Evolutionary conservation across 352 stramenopile genomes (phyloP), one percentile per base, ranked within the genome.

Genomic region (Phytophthora cactorum): DNA sequence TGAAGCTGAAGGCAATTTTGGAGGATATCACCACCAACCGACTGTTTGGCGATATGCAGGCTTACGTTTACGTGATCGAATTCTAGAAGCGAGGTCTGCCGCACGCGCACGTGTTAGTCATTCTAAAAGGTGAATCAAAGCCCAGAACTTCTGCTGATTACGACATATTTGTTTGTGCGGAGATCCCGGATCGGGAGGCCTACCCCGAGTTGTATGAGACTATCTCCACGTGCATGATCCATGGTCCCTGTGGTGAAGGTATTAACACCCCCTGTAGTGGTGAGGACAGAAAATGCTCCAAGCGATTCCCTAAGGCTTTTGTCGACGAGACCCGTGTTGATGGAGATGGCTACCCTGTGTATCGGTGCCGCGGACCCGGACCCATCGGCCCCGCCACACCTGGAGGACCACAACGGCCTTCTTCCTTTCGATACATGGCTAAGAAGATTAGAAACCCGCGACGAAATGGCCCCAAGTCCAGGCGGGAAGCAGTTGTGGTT

Each of bases 221-320:
- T 0, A 46, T 68, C 2, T 31, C 57, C 1, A 59, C 51, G 28
- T 59, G 45, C 15, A 64, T 67, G 64, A 72, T 72, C 1, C 57
- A 73, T 22, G 49, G 63, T n/a, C 64, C 63, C 0, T 63, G 53
- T n/a, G 56, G 57, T 8, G 12, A 36, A 11, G 47, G 49, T 3
- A 54, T 59, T 14, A 51, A 32, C 5, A 15, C 3, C 22, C 22
- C 59, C 0, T 79, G 65, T 31, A 52, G 70, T n/a, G 29, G 12
- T 32, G 41, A 70, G n/a, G 63, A 77, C 27, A 59, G 59, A 0
- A 70, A 63, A 17, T 78, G 70, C 31, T 68, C 55, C 9, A 82
- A 82, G 46, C 36, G 52, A 1, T 78, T 66, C 29, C 67, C 50
- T 0, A 79, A 77, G 29, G 17, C 41, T 1, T 70, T 74, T 10